These are phyloP conservation scores for Alnus rubra DNA, from an alignment of 306 rosid genomes.

Conservation along the genomic window DNA sequence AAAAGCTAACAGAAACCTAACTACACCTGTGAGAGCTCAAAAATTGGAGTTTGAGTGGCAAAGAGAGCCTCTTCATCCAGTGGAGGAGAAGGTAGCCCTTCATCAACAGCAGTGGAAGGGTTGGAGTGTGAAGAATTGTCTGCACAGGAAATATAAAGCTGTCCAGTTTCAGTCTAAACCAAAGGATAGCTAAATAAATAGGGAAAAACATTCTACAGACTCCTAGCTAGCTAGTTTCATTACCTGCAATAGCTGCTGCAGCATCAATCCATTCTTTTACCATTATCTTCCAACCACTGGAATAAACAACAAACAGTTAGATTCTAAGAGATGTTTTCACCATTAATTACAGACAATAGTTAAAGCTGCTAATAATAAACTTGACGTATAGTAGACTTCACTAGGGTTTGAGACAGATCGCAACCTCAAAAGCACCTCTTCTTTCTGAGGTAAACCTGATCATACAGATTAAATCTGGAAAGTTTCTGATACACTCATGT, in stretches of 20 bases:
- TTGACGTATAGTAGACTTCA: too few species aligned
- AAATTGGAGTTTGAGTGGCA: slow-evolving; percentile 30
- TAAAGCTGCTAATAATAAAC: background rate
- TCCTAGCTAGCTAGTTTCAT: background rate
- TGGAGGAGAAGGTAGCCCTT: slow-evolving; percentile 57
- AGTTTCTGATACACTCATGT: background rate
- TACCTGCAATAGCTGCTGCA: slow-evolving; percentile 36
- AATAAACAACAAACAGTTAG: background rate
- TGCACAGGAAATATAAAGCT: slow-evolving; percentile 9
- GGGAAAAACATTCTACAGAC: background rate
- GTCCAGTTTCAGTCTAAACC: background rate
- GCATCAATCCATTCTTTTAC: slow-evolving; percentile 40
- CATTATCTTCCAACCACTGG: slow-evolving; percentile 62
- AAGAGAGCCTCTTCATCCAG: slow-evolving; percentile 46
- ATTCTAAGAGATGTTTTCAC: background rate
- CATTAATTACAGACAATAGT: background rate
- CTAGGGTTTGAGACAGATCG: background rate
- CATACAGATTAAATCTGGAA: background rate
- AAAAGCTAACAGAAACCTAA: background rate
- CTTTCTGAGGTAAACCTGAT: background rate
- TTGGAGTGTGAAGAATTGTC: slow-evolving; percentile 37
- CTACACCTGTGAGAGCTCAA: slow-evolving; percentile 46
- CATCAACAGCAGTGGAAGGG: slow-evolving; percentile 29
- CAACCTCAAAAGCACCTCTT: background rate
- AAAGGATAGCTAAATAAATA: background rate